A percentile compares a stretch with the other conserved stretches of the same genome.
These are phyloP conservation scores for Encephalitozoon hellem DNA, from an alignment of 371 early-diverging fungal species.

Conservation along the genomic window DNA sequence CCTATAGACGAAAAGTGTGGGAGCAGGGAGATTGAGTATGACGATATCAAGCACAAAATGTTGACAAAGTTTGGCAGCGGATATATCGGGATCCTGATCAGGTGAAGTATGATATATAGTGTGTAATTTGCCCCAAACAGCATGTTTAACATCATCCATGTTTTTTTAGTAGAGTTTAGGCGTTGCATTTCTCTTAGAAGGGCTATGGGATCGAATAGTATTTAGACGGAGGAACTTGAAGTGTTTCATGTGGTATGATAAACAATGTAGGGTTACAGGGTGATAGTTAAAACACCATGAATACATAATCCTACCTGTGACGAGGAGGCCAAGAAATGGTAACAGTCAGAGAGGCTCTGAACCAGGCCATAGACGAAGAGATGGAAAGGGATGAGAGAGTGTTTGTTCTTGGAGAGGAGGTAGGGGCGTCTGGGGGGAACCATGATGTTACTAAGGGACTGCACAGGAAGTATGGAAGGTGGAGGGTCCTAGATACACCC, in stretches of 20 bases:
- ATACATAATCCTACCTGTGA: neutral
- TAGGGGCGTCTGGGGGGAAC: conserved; percentile 91
- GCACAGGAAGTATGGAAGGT: conserved; percentile 84
- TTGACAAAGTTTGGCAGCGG: conserved; percentile 25
- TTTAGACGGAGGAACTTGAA: neutral
- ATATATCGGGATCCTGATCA: neutral
- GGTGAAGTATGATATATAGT: neutral
- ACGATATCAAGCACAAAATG: neutral
- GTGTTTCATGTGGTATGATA: neutral
- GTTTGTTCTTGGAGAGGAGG: conserved; percentile 92
- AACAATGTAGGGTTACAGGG: neutral
- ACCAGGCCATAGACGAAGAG: conserved; percentile 91
- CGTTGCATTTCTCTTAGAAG: neutral
- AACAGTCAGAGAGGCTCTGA: conserved; percentile 92
- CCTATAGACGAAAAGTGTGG: neutral
- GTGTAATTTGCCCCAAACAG: conserved; percentile 22
- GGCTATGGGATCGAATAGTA: neutral
- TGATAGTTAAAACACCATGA: neutral
- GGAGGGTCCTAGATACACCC: conserved; percentile 93
- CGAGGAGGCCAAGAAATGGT: conserved; percentile 49
- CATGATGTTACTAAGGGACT: conserved; percentile 95
- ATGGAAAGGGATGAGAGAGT: conserved; percentile 79
- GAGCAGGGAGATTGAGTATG: conserved; percentile 14
- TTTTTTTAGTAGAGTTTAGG: neutral
- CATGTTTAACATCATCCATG: conserved; percentile 23